These are phyloP conservation scores for Rhododendron williamsianum DNA, from an alignment of 148 eudicot genomes.

Conservation along the genomic window DNA sequence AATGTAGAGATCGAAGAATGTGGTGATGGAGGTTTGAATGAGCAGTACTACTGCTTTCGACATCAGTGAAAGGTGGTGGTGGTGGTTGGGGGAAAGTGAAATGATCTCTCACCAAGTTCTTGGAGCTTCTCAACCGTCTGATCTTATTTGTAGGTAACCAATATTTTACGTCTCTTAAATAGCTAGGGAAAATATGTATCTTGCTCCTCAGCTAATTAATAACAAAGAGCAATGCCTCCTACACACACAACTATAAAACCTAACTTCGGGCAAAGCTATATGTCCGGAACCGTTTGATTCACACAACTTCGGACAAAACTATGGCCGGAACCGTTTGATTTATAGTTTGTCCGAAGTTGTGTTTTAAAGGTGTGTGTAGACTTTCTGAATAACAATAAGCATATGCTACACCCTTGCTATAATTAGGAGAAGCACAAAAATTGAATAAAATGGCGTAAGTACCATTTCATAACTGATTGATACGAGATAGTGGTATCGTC, in stretches of 20 bases:
- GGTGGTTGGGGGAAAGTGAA: constrained; percentile 12
- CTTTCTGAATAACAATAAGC: background rate
- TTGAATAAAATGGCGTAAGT: background rate
- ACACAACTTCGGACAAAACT: too few species aligned
- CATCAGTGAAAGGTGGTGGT: constrained; percentile 13
- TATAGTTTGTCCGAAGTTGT: too few species aligned
- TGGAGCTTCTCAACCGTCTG: background rate
- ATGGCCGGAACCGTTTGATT: too few species aligned
- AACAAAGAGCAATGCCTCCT: background rate
- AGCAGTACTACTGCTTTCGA: background rate
- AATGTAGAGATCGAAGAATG: background rate
- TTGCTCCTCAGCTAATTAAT: background rate
- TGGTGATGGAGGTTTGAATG: background rate
- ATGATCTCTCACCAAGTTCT: constrained; percentile 7
- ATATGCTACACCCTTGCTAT: background rate
- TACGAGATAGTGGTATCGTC: background rate
- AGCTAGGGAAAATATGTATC: background rate
- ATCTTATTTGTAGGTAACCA: background rate
- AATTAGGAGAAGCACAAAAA: background rate
- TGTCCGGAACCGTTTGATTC: too few species aligned
- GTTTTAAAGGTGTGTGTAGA: too few species aligned
- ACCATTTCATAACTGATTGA: background rate
- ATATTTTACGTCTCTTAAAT: background rate
- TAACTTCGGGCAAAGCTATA: too few species aligned
- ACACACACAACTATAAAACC: background rate